Percentiles rank a stretch among this genome's conserved stretches.
These are phyloP conservation scores for Colletotrichum tofieldiae DNA, from an alignment of 2,329 filamentous ascomycete genomes.

Conservation along the genomic window DNA sequence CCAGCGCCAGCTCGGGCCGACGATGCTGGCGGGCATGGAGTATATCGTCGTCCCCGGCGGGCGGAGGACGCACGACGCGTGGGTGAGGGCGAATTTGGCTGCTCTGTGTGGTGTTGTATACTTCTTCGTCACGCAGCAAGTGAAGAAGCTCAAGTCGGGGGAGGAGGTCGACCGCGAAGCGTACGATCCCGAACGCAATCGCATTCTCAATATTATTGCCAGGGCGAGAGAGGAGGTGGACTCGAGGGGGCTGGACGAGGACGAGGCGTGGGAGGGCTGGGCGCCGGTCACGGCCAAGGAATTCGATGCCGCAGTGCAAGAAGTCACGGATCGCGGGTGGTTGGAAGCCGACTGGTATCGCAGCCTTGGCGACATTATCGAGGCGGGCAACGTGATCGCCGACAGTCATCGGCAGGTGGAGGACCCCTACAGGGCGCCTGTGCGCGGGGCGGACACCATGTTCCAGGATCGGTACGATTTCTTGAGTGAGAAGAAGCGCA, in stretches of 20 bases:
- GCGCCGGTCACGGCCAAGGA: constrained; percentile 64
- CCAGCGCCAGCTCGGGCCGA: constrained; percentile 75
- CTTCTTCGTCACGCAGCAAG: constrained; percentile 71
- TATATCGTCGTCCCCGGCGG: constrained; percentile 63
- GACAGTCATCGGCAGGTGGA: constrained; percentile 44
- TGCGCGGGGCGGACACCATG: constrained; percentile 76
- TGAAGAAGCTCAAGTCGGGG: constrained; percentile 59
- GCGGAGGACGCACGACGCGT: constrained; percentile 62
- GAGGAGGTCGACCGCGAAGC: constrained; percentile 58
- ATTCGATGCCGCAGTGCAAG: constrained; percentile 74
- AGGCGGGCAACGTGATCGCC: constrained; percentile 45
- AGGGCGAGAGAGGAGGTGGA: constrained; percentile 51
- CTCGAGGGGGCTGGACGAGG: constrained; percentile 59
- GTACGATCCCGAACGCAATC: constrained; percentile 62
- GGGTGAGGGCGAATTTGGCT: constrained; percentile 65
- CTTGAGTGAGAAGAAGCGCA: constrained; percentile 74
- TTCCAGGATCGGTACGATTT: constrained; percentile 83
- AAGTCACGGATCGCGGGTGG: constrained; percentile 72
- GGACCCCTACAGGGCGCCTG: constrained; percentile 54
- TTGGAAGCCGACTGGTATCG: constrained; percentile 75
- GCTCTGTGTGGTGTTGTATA: constrained; percentile 73
- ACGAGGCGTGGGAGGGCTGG: constrained; percentile 70
- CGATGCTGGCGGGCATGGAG: constrained; percentile 83
- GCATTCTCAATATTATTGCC: constrained; percentile 57
- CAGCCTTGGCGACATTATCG: constrained; percentile 70